Evolutionary conservation across 495 filamentous ascomycete genomes (phyloP).

Genomic region (Penicillium daleae): DNA sequence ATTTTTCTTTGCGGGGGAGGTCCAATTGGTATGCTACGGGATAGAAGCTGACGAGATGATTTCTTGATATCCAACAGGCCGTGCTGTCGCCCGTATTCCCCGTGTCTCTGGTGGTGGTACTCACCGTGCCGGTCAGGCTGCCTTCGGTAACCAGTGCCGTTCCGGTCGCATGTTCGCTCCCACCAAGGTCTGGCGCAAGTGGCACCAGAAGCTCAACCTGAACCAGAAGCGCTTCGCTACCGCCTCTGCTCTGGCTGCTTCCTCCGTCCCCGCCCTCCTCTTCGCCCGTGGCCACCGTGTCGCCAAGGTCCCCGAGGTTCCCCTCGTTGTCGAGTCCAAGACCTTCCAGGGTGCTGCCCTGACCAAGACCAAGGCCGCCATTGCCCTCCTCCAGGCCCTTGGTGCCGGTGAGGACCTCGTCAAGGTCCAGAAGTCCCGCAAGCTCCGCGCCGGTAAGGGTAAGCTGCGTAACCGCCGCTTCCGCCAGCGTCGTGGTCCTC

Average conservation of each 20-base stretch:
- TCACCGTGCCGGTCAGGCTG: slow-evolving; percentile 99
- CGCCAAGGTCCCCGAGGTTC: slow-evolving; percentile 89
- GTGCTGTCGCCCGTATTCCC: slow-evolving; percentile 99
- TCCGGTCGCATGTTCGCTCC: slow-evolving; percentile 99
- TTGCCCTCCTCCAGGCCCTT: slow-evolving; percentile 83
- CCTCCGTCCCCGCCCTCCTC: slow-evolving; percentile 89
- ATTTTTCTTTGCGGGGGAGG: slow-evolving; percentile 9
- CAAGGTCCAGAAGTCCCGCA: slow-evolving; percentile 91
- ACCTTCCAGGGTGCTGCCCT: slow-evolving; percentile 76
- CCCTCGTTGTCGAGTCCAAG: slow-evolving; percentile 89
- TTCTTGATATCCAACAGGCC: slow-evolving; percentile 60
- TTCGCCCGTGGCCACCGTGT: slow-evolving; percentile 97
- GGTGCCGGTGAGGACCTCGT: slow-evolving; percentile 88
- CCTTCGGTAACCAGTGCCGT: slow-evolving; percentile 99
- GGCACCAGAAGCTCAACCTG: slow-evolving; percentile 99
- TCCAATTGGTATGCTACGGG: slow-evolving; percentile 8
- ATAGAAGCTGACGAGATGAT: slow-evolving; percentile 29
- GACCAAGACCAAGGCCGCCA: slow-evolving; percentile 85
- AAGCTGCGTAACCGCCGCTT: slow-evolving; percentile 93
- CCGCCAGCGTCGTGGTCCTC: slow-evolving; percentile 94
- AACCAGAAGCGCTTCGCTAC: slow-evolving; percentile 98
- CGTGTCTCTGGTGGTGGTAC: slow-evolving; percentile 99
- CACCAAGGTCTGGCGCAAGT: slow-evolving; percentile 99
- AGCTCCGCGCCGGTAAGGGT: slow-evolving; percentile 96
- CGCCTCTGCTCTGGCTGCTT: slow-evolving; percentile 94